Evolutionary conservation across 1,284 basidiomycete genomes (phyloP), one percentile per base, ranked within the genome.

Genomic region (Thelephora terrestris): DNA sequence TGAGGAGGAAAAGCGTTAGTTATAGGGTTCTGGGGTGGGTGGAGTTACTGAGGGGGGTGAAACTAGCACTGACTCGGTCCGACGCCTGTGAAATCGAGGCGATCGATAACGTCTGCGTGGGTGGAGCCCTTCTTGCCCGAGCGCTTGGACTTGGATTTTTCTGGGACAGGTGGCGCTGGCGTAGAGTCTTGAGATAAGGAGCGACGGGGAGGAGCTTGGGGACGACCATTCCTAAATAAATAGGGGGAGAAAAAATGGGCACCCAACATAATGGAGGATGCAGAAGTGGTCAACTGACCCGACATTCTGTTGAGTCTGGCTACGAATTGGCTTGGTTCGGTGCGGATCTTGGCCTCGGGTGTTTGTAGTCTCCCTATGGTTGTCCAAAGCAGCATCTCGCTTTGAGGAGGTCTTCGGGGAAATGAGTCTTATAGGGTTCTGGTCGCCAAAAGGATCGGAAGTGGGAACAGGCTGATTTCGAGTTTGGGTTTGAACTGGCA

Each of bases 181-280:
- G 69, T 70, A 9, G 79, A 76, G 57, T 89, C 85, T 52, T 87
- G 77, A 3, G 85, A 86, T 47, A 79, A 75, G 2, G 85, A 83
- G 56, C 85, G 76, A 40, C 75, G 75, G 45, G 73, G 65, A 37
- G 70, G 58, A n/a, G 61, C 58, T 58, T 53, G 44, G 54, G 57
- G 53, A 66, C 51, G 47, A 52, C 40, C 50, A 55, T 55, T 46
- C 47, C 52, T 54, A 50, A 48, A 52, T 37, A 45, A 47, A 44
- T 45, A 40, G 47, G 51, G 46, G 43, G 32, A 38, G 25, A 43
- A 40, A 51, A 47, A 63, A 48, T 50, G 65, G 61, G 61, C 25
- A 38, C 29, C 35, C 35, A 20, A 18, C 21, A 35, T 39, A 32
- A 29, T 7, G 50, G 43, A 14, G 40, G 4, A 39, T 42, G 2